phyloP scores from a whole-genome alignment of 176 grass and related monocot species.

The Phyllostachys edulis region DNA sequence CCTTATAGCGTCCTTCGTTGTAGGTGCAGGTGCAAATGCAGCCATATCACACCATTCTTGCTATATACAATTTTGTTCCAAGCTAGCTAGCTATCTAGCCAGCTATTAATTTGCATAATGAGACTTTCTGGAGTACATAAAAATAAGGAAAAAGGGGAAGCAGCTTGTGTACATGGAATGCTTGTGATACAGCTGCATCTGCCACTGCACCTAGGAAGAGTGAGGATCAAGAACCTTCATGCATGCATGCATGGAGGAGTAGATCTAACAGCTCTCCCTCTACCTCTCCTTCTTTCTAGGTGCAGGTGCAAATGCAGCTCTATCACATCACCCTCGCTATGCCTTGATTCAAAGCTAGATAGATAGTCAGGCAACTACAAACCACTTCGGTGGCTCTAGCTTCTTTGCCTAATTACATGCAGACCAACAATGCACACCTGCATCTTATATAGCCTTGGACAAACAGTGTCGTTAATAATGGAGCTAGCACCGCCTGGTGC shows the following conservation, averaged over 20 bases:
- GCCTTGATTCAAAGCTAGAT: not conserved
- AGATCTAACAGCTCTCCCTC: too few relatives aligned
- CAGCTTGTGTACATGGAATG: not conserved
- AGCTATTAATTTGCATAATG: not conserved
- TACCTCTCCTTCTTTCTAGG: not conserved
- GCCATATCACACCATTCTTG: not conserved
- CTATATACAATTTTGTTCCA: not conserved
- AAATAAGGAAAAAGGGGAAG: not conserved
- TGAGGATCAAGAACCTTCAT: not conserved
- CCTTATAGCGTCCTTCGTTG: not conserved
- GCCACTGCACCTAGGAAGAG: slow-evolving; percentile 39
- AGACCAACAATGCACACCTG: not conserved
- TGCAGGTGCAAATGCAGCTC: slow-evolving; percentile 52
- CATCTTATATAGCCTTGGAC: slow-evolving; percentile 11
- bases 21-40: slow-evolving; percentile 22
- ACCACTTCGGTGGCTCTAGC: not conserved
- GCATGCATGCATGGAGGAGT: not conserved
- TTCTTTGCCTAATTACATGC: not conserved
- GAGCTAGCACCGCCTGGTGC: not conserved
- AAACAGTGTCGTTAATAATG: not conserved
- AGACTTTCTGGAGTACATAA: not conserved
- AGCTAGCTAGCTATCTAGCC: not conserved
- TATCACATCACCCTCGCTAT: slow-evolving; percentile 5
- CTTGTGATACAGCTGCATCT: slow-evolving; percentile 21
- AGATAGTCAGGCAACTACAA: not conserved